Evolutionary conservation across 1,139 yeast species (phyloP).

Genomic region (Entelexis sorbosivorans): DNA sequence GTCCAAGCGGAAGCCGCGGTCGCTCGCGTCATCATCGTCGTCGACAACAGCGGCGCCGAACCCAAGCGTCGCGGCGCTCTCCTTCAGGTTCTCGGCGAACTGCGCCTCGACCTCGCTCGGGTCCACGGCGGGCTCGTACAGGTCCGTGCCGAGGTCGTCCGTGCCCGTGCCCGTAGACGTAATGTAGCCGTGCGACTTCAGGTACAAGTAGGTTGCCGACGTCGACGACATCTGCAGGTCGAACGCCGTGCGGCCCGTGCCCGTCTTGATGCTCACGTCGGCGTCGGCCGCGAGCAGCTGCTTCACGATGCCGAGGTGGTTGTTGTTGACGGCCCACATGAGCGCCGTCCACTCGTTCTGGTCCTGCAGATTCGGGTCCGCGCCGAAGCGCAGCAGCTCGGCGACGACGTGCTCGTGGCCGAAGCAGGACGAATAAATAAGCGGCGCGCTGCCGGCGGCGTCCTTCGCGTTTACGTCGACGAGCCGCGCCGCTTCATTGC

Average conservation of each 20-base stretch:
- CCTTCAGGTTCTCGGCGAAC: slow-evolving; percentile 14
- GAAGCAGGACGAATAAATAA: slow-evolving; percentile 35
- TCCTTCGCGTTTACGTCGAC: slow-evolving; percentile 32
- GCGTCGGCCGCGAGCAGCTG: slow-evolving; percentile 33
- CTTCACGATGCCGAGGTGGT: slow-evolving; percentile 31
- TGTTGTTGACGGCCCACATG: slow-evolving; percentile 40
- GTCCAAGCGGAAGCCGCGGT: neutral
- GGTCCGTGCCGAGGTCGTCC: slow-evolving; percentile 22
- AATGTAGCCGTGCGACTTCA: slow-evolving; percentile 18
- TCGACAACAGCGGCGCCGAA: slow-evolving; percentile 8
- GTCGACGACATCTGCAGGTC: slow-evolving; percentile 31
- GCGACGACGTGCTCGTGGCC: slow-evolving; percentile 34
- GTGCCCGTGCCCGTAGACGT: neutral
- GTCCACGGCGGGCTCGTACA: slow-evolving; percentile 26
- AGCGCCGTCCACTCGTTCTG: slow-evolving; percentile 37
- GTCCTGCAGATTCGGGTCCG: slow-evolving; percentile 33
- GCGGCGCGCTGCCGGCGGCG: slow-evolving; percentile 34
- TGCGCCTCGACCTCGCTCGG: slow-evolving; percentile 26
- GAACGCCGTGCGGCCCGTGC: slow-evolving; percentile 32
- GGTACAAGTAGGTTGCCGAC: slow-evolving; percentile 27
- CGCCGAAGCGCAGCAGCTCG: slow-evolving; percentile 33
- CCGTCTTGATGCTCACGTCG: slow-evolving; percentile 26
- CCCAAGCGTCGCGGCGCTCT: slow-evolving; percentile 16
- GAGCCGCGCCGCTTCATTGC: slow-evolving; percentile 21
- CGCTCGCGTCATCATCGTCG: neutral